phyloP scores from a whole-genome alignment of 306 rosid genomes.

The Citrullus colocynthis region DNA sequence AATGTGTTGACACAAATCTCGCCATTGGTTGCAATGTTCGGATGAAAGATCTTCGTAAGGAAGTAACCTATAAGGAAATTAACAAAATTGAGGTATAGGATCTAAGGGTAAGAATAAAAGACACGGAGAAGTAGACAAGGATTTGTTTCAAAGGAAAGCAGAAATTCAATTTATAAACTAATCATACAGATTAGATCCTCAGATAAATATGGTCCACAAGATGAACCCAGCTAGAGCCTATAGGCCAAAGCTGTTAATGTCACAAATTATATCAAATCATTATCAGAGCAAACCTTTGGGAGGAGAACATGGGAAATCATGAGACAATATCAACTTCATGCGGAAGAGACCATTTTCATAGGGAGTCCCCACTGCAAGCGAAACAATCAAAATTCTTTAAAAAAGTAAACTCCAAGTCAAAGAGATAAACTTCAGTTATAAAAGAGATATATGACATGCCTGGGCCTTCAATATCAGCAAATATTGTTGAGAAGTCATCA shows the following conservation, averaged over 20 bases:
- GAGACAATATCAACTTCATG: conserved; percentile 80
- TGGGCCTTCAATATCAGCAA: conserved; percentile 95
- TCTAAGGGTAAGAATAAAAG: background rate
- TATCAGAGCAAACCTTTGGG: conserved; percentile 61
- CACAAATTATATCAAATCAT: background rate
- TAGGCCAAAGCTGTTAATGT: background rate
- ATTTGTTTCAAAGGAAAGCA: background rate
- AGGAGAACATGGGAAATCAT: conserved; percentile 81
- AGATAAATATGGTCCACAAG: background rate
- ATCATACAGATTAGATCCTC: background rate
- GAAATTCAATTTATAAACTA: background rate
- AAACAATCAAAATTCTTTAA: conserved; percentile 7
- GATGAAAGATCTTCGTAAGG: conserved; percentile 88
- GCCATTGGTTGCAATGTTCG: conserved; percentile 76
- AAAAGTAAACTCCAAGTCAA: background rate
- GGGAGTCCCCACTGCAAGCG: conserved; percentile 85
- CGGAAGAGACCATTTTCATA: conserved; percentile 93
- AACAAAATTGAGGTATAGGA: background rate
- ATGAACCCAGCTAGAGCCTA: background rate
- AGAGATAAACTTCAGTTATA: background rate
- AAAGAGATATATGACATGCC: conserved; percentile 33
- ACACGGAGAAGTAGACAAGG: background rate
- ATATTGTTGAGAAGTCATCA: conserved; percentile 80
- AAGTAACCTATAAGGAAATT: conserved; percentile 49
- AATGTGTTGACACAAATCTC: conserved; percentile 98